phyloP scores from a whole-genome alignment of 768 basidiomycete genomes.

The Leccinum sublutescens region DNA sequence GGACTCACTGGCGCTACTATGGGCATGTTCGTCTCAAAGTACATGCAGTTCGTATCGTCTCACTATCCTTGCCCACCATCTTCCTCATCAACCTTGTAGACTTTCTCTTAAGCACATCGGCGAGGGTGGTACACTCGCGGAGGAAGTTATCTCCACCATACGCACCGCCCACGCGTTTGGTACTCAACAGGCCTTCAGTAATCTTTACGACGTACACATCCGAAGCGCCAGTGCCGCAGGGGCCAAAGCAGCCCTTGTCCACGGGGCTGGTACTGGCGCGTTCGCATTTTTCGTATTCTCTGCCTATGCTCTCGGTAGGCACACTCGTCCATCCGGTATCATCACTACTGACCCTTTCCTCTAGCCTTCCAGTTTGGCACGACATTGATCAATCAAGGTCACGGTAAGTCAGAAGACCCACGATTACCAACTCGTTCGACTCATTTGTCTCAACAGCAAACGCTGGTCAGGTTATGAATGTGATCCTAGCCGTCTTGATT shows the following conservation, averaged over 20 bases:
- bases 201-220: constrained; percentile 66
- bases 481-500: constrained; percentile 80
- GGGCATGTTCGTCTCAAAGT: constrained; percentile 64
- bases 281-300: constrained; percentile 87
- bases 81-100: constrained; percentile 33
- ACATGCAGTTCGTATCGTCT: constrained; percentile 55
- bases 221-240: constrained; percentile 50
- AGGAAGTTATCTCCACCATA: constrained; percentile 89
- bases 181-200: constrained; percentile 60
- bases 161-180: constrained; percentile 95
- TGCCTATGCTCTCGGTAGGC: constrained; percentile 64
- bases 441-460: constrained; percentile 40
- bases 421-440: not conserved
- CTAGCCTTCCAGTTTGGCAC: constrained; percentile 87
- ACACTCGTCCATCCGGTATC: constrained; percentile 25
- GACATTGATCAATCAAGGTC: constrained; percentile 66
- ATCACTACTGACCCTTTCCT: constrained; percentile 2
- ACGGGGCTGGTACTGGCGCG: constrained; percentile 58
- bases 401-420: constrained; percentile 39
- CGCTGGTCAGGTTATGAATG: constrained; percentile 77
- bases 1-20: constrained; percentile 67
- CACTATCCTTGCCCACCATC: not conserved
- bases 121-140: constrained; percentile 80
- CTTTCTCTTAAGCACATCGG: constrained; percentile 73
- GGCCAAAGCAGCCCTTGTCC: constrained; percentile 54